phyloP scores from a whole-genome alignment of 2,329 filamentous ascomycete species.

The Nakataea oryzae region DNA sequence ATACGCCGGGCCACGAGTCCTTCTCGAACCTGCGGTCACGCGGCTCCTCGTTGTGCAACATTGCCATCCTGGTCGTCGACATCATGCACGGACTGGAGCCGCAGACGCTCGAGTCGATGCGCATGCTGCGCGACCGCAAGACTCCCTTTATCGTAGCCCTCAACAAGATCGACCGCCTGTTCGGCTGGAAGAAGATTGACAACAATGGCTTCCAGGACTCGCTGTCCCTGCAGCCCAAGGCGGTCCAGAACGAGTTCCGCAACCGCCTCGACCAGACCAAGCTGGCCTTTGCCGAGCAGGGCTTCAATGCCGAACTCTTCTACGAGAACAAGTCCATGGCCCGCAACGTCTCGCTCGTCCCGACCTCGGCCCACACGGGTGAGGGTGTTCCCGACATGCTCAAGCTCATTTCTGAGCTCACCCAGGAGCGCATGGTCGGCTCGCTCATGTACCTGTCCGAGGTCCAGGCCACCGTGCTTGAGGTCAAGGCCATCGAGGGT shows the following conservation, averaged over 20 bases:
- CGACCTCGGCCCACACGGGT: constrained; percentile 95
- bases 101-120: constrained; percentile 96
- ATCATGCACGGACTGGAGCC: constrained; percentile 99
- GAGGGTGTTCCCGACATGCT: constrained; percentile 99
- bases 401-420: constrained; percentile 84
- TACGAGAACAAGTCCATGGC: constrained; percentile 98
- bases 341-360: constrained; percentile 86
- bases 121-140: constrained; percentile 79
- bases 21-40: constrained; percentile 96
- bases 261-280: constrained; percentile 87
- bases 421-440: constrained; percentile 94
- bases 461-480: constrained; percentile 92
- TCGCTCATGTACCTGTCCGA: constrained; percentile 98
- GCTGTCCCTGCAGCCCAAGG: constrained; percentile 79
- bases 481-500: constrained; percentile 98
- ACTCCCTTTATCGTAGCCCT: constrained; percentile 97
- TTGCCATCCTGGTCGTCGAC: constrained; percentile 96
- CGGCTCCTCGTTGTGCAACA: constrained; percentile 97
- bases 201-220: constrained; percentile 98
- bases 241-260: constrained; percentile 87
- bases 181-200: constrained; percentile 96
- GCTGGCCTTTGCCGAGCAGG: constrained; percentile 87
- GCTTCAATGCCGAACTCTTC: constrained; percentile 95
- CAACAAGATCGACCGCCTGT: constrained; percentile 99
- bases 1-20: constrained; percentile 99